Percentiles rank a stretch among this genome's conserved stretches.
Evolutionary conservation across 805 yeast genomes (phyloP).

Genomic region (Kodamaea leandrae): DNA sequence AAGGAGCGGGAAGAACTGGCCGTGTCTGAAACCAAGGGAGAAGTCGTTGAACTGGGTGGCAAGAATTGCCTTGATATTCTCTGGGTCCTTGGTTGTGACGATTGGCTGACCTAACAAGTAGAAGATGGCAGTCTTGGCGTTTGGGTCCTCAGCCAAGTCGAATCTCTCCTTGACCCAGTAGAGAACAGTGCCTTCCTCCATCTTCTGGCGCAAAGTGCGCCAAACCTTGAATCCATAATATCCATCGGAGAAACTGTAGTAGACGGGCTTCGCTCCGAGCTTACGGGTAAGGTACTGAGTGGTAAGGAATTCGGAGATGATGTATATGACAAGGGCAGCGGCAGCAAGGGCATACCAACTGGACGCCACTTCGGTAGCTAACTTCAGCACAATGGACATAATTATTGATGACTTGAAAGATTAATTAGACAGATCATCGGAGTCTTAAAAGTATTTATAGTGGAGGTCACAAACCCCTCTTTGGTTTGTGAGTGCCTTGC

Average conservation of each 20-base stretch:
- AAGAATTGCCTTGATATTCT: conserved; percentile 41
- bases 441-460: background rate
- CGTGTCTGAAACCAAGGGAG: conserved; percentile 37
- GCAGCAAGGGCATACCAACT: conserved; percentile 4
- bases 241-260: background rate
- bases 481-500: background rate
- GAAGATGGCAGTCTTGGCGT: conserved; percentile 3
- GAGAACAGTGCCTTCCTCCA: conserved; percentile 2
- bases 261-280: conserved; percentile 5
- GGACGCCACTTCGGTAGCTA: background rate
- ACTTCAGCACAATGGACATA: conserved; percentile 6
- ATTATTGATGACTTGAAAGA: background rate
- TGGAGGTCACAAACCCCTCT: background rate
- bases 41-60: conserved; percentile 44
- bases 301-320: background rate
- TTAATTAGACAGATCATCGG: background rate
- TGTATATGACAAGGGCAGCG: conserved; percentile 4
- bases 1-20: conserved; percentile 34
- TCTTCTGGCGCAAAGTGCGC: conserved; percentile 5
- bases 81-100: conserved; percentile 36
- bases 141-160: background rate
- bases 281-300: conserved; percentile 4
- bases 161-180: conserved; percentile 3
- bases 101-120: conserved; percentile 18
- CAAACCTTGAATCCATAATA: conserved; percentile 2